A percentile compares a stretch with the other conserved stretches of the same genome.
Conservation (phyloP, 225 moss, liverwort and hornwort genomes). For the Antitrichia curtipendula region DNA sequence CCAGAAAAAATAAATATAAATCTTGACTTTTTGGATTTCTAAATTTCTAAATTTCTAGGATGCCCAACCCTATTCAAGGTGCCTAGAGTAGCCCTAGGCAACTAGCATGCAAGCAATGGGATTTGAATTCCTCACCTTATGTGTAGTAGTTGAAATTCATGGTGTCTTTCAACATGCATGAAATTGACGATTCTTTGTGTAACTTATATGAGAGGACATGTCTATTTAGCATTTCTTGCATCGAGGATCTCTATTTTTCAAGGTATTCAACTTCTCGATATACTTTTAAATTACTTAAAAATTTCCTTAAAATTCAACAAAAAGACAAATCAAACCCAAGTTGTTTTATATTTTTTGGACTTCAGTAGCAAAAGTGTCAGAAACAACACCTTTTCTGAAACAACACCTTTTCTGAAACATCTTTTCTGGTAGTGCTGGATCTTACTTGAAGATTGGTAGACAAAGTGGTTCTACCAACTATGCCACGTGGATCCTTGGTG, state of each 20-base stretch:
- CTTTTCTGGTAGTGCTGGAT: not conserved
- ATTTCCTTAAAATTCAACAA: no score
- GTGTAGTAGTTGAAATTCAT: not conserved
- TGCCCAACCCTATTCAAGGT: accelerated
- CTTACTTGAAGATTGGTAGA: not conserved
- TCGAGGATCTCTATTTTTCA: no score
- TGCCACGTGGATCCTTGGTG: not conserved
- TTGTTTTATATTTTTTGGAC: no score
- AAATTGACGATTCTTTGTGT: no score
- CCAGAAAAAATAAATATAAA: not conserved
- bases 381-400: no score
- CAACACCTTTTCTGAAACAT: no score
- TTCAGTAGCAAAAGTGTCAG: not conserved
- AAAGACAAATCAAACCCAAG: no score
- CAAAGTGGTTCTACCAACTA: not conserved
- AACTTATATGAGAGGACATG: not conserved
- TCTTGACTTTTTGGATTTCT: no score
- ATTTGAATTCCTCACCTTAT: not conserved
- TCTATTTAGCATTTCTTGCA: not conserved
- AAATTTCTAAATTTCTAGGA: accelerated
- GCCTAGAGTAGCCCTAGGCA: not conserved
- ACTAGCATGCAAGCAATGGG: not conserved
- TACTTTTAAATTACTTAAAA: no score
- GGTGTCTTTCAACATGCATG: no score
- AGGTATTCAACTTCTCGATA: no score